Base-by-base conservation (phyloP, 2,329 filamentous ascomycete species). In the Beauveria varroae region DNA sequence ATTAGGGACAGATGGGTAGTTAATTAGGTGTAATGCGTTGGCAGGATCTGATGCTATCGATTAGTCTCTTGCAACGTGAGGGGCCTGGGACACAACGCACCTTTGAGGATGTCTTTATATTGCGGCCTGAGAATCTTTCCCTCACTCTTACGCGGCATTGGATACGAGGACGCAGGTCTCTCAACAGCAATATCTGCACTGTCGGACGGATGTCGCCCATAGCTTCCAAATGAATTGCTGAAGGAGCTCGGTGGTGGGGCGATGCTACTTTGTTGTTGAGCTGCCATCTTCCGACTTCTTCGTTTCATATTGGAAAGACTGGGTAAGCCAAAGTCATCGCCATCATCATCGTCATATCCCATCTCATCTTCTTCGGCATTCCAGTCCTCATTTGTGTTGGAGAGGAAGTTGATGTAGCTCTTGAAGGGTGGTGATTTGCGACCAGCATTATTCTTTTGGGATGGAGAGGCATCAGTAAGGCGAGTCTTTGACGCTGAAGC, bases 111-210 rank as follows among this genome's bases (percentile, higher is more conserved):
- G 64, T 99, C 95, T 75, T 99, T 97, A 74, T 98, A 99, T 74
- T 99, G 95, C 57, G 95, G 95, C 65, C 95, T 86, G 24, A 99
- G 78, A 63, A 98, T 98, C 79, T 99, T 99, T 30, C 91, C 93
- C 72, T 97, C 93, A 64, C 84, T 87, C 74, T 93, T 96, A 75
- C 93, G 93, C 3, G 93, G 86, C 68, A 90, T 88, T 30, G 93
- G 93, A 70, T 98, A 98, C 64, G 85, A 86, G 16, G 91, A 86
- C 44, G 88, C 80, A 26, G 90, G 91, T 64, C 93, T 84, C 75
- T 97, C 93, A 69, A 96, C 90, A 20, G 93, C 92, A 72, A 98
- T 97, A 73, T 98, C 93, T 65, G 90, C 90, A 74, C 93, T 97
- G 75, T 96, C 88, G 28, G 91, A 89, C 63, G 89, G 86, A 58